Evolutionary conservation across 768 basidiomycete species (phyloP).

Genomic region (Tricholoma flavovirens): DNA sequence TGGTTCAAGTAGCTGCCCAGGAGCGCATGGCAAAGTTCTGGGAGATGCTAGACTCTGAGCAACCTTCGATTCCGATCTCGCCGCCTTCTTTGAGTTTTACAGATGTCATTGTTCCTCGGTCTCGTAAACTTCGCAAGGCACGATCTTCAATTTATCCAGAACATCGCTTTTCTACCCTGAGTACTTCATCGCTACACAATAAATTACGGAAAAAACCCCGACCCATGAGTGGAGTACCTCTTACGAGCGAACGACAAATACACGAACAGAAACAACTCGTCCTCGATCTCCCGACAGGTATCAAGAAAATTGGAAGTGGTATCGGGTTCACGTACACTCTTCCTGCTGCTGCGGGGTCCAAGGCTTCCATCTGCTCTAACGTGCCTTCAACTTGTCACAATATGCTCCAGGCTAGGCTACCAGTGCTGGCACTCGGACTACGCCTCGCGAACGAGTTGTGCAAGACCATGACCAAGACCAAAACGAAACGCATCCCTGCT

Average conservation of each 20-base stretch:
- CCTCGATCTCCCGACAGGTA: constrained; percentile 36
- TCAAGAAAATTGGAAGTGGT: constrained; percentile 45
- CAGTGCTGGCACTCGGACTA: constrained; percentile 10
- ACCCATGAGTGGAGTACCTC: constrained; percentile 27
- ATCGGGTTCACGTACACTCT: constrained; percentile 45
- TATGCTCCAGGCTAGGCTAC: constrained; percentile 10
- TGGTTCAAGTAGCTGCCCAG: constrained; percentile 12
- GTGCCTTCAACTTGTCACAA: constrained; percentile 14
- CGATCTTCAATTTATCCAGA: constrained; percentile 27
- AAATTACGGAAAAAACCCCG: constrained; percentile 34
- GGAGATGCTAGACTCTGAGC: constrained; percentile 41
- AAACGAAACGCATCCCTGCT: constrained; percentile 6
- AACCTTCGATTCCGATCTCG: constrained; percentile 13
- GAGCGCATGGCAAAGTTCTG: constrained; percentile 34
- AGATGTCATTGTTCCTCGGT: constrained; percentile 18
- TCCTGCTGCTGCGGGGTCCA: constrained; percentile 22
- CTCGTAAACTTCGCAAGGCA: constrained; percentile 34
- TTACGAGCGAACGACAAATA: constrained; percentile 15
- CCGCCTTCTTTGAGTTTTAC: constrained; percentile 15
- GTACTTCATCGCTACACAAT: constrained; percentile 29
- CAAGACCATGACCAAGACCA: constrained; percentile 8
- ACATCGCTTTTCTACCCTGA: constrained; percentile 25
- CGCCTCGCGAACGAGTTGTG: constrained; percentile 8
- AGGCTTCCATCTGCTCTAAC: constrained; percentile 17
- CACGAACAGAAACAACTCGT: constrained; percentile 13